Evolutionary conservation across 139 green algal species (phyloP).

Genomic region (Dunaliella sp.): DNA sequence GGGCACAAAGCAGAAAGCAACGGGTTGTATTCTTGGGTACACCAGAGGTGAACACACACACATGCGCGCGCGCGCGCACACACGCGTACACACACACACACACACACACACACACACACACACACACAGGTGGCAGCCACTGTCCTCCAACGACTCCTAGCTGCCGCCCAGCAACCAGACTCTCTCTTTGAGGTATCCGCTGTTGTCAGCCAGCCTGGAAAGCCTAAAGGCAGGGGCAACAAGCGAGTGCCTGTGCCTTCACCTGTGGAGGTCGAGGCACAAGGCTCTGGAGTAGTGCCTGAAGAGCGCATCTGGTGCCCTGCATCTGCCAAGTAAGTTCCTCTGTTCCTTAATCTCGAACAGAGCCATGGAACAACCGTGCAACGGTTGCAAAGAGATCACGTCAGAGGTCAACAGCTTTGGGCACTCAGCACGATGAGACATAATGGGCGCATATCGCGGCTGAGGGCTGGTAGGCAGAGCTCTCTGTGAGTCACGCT

Average conservation of each 20-base stretch:
- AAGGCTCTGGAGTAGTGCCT: background rate
- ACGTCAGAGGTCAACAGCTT: too few species aligned
- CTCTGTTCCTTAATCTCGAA: background rate
- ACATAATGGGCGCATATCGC: too few species aligned
- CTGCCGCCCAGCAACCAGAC: conserved; percentile 41
- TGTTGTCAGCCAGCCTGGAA: conserved; percentile 82
- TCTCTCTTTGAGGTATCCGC: conserved; percentile 65
- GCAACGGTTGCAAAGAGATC: too few species aligned
- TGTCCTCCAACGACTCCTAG: conserved; percentile 66
- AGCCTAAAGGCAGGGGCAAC: conserved; percentile 67
- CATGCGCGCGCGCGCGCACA: background rate
- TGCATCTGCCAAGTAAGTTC: conserved; percentile 25
- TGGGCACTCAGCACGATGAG: too few species aligned
- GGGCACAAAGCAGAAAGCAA: conserved; percentile 29
- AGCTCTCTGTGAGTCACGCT: too few species aligned
- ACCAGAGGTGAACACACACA: conserved; percentile 57
- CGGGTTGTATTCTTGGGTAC: conserved; percentile 81
- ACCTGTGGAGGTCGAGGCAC: conserved; percentile 63
- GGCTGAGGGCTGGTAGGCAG: too few species aligned
- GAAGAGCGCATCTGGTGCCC: conserved; percentile 53
- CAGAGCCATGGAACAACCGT: too few species aligned
- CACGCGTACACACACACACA: background rate
- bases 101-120: background rate
- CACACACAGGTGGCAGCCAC: conserved; percentile 68
- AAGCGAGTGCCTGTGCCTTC: conserved; percentile 56